Evolutionary conservation across 2,329 filamentous ascomycete genomes (phyloP).

Genomic region (Sporothrix curviconia): DNA sequence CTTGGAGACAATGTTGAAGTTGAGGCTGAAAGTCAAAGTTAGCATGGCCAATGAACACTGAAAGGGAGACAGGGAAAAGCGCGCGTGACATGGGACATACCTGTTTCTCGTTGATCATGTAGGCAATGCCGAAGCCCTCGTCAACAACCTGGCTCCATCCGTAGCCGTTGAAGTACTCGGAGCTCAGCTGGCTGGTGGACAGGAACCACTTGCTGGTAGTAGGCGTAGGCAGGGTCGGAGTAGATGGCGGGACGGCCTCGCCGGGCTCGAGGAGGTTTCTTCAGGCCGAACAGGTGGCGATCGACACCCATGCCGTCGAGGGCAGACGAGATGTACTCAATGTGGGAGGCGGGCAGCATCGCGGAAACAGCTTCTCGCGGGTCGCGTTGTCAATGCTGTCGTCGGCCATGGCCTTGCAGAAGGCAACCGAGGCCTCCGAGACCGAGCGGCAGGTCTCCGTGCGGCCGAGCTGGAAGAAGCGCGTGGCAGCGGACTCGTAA

Average conservation of each 20-base stretch:
- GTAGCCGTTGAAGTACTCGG: slow-evolving; percentile 98
- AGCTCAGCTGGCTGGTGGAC: slow-evolving; percentile 81
- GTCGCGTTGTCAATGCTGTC: slow-evolving; percentile 40
- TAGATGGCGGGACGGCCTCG: slow-evolving; percentile 79
- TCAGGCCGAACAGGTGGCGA: slow-evolving; percentile 92
- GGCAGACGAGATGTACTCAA: slow-evolving; percentile 85
- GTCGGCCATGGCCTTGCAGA: slow-evolving; percentile 82
- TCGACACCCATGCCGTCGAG: slow-evolving; percentile 92
- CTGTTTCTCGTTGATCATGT: slow-evolving; percentile 73
- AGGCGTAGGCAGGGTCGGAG: slow-evolving; percentile 76
- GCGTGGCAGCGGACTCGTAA: slow-evolving; percentile 91
- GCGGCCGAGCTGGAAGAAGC: slow-evolving; percentile 91
- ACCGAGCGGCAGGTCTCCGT: slow-evolving; percentile 94
- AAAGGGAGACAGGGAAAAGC: not conserved
- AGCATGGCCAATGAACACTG: slow-evolving; percentile 8
- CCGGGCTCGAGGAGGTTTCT: slow-evolving; percentile 78
- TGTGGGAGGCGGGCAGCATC: slow-evolving; percentile 73
- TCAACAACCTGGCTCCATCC: slow-evolving; percentile 98
- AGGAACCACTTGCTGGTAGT: slow-evolving; percentile 87
- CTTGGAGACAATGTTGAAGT: slow-evolving; percentile 98
- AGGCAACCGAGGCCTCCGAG: slow-evolving; percentile 83
- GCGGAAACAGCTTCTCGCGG: slow-evolving; percentile 68
- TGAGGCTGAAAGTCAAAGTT: slow-evolving; percentile 33
- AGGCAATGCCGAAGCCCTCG: slow-evolving; percentile 92
- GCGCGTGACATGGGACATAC: slow-evolving; percentile 12